Evolutionary conservation across 495 filamentous ascomycete genomes (phyloP), one percentile per base, ranked within the genome.

Genomic region (Aspergillus diversus): DNA sequence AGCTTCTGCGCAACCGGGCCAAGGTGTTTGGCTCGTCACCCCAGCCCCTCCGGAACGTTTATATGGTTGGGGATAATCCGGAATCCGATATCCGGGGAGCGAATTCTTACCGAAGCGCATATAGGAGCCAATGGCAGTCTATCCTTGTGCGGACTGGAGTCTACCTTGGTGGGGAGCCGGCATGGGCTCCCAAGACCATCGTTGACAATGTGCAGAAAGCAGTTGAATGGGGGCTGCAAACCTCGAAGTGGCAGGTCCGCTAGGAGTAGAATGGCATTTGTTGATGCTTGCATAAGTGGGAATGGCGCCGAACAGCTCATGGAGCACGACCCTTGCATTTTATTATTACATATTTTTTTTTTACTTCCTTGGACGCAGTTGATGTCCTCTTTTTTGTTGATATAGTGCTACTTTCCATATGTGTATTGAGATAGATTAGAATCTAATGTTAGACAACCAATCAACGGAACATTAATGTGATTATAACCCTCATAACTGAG

Each of bases 21-120:
- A 66, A 83, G 34, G 63, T 83, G 4, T 73, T 81, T 60, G 69
- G 71, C 15, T 70, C 68, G 15, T 64, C 76, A 15, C 60, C 79
- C 1, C 70, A 69, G 7, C 77, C 76, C 15, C 70, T 97, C 61
- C 74, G 77, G 67, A 83, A 80, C 13, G 91, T 99, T 5, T 98
- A 96, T 69, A 97, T 98, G 94, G 83, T 99, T n/a, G 95, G 95
- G 0, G 95, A 99, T 67, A 99, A 98, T 66, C 94, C 95, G 0
- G 91, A 91, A 70, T 91, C 87, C 33, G 95, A 99, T 74, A 96
- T 99, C 61, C 77, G 82, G 12, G 95, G 96, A n/a, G 94, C 91
- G 31, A 98, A 97, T 68, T 80, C 80, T 34, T 95, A 89, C 72
- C 68, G 70, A 12, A 92, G 89, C 62, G 74, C 79, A 8, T 64